Evolutionary conservation across 805 yeast species (phyloP), one percentile per base, ranked within the genome.

Genomic region (Sugiyamaella lignohabitans): DNA sequence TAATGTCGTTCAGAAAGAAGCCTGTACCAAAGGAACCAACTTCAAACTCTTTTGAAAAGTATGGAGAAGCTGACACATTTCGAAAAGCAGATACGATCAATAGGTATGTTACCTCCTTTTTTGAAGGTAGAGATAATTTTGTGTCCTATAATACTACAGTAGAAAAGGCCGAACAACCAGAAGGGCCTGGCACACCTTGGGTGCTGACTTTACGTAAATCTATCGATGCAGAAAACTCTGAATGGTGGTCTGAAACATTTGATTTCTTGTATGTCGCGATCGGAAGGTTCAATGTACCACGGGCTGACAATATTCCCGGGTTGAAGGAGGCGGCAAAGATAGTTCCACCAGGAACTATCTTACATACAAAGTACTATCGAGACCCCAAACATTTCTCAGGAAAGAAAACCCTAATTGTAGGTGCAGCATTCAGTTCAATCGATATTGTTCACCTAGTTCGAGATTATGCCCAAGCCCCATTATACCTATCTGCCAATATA

Each of bases 371-470:
- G 51, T 62, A 70, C 16, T 83, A 70, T 57, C 71, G 80, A 48
- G 62, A 62, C 18, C 72, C 78, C 0, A 66, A 66, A 1, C 71
- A 68, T 16, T 80, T 68, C 48, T 51, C 46, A 14, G 66, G 61
- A 48, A 69, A 69, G 38, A 69, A 65, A 38, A 77, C 80, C 18
- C 63, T 84, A 39, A 72, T 84, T 10, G 76, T 85, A 10, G 94
- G 93, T 0, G 81, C 79, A 54, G 79, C 82, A 10, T 82, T 91
- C 2, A 79, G 87, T 23, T 93, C 89, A 24, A 75, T 78, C 20
- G 95, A 87, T 58, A 67, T 84, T 38, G 76, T 85, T 2, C 74
- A 73, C 50, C 87, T 67, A 42, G 47, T 66, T 17, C 35, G 41
- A 11, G 36, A 48, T 16, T 22, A 17, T n/a, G 49, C 48, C 42